These are phyloP conservation scores for Fusarium coicis DNA, from an alignment of 2,329 filamentous ascomycete species.

Conservation along the genomic window DNA sequence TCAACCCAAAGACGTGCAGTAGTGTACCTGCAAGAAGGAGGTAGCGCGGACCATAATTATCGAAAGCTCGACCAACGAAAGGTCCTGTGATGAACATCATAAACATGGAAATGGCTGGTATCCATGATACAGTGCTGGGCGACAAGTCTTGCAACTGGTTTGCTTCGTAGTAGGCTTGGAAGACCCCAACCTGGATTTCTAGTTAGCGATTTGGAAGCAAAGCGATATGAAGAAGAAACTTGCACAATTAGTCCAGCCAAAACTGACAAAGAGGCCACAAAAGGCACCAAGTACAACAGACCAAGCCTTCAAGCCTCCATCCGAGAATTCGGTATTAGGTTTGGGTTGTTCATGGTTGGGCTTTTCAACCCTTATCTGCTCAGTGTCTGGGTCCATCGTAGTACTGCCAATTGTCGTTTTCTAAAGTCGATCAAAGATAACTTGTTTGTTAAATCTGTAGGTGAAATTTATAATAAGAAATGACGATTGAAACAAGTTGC, in stretches of 20 bases:
- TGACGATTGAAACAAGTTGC: no score
- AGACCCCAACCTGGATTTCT: neutral
- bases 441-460: no score
- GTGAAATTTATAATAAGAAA: no score
- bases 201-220: neutral
- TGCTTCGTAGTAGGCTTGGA: neutral
- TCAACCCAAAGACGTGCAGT: neutral
- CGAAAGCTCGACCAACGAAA: neutral
- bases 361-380: neutral
- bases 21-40: neutral
- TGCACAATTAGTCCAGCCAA: neutral
- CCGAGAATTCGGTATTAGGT: rapidly evolving
- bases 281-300: rapidly evolving
- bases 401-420: no score
- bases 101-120: neutral
- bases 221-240: no score
- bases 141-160: neutral
- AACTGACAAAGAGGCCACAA: neutral
- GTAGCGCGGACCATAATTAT: neutral
- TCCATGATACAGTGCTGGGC: neutral
- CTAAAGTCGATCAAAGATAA: no score
- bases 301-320: neutral
- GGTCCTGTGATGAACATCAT: neutral
- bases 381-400: neutral
- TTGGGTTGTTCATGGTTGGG: neutral